Conservation (phyloP, 345 rosid species). For the Syzygium aromaticum region DNA sequence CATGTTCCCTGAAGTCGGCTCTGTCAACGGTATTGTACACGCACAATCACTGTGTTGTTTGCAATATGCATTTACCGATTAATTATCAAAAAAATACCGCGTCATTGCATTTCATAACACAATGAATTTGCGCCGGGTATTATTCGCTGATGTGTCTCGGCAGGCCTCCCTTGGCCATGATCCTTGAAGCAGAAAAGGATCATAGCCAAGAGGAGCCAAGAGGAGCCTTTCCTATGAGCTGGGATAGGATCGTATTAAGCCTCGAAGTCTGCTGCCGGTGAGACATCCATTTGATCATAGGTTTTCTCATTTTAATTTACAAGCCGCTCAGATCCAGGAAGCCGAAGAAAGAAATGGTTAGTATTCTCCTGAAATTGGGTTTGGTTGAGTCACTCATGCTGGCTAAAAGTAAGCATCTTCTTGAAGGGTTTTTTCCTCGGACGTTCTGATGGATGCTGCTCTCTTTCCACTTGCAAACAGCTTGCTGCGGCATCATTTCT, state of each 20-base stretch:
- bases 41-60: too few species aligned
- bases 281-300: too few species aligned
- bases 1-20: slow-evolving; percentile 96
- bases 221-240: slow-evolving; percentile 1
- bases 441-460: background rate
- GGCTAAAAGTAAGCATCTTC: background rate
- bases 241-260: too few species aligned
- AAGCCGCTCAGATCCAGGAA: too few species aligned
- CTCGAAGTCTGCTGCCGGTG: too few species aligned
- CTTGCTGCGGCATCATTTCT: background rate
- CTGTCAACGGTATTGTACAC: slow-evolving; percentile 18
- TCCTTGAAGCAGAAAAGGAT: background rate
- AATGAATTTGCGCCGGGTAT: too few species aligned
- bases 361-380: background rate
- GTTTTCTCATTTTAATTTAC: too few species aligned
- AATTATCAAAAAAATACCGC: too few species aligned
- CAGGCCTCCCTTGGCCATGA: background rate
- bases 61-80: too few species aligned
- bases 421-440: background rate
- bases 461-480: background rate
- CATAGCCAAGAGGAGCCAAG: background rate
- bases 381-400: background rate
- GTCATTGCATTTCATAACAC: too few species aligned
- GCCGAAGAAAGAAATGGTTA: too few species aligned
- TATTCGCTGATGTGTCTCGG: too few species aligned